phyloP scores from a whole-genome alignment of 2,329 filamentous ascomycete species.

The Basipetospora chlamydospora region DNA sequence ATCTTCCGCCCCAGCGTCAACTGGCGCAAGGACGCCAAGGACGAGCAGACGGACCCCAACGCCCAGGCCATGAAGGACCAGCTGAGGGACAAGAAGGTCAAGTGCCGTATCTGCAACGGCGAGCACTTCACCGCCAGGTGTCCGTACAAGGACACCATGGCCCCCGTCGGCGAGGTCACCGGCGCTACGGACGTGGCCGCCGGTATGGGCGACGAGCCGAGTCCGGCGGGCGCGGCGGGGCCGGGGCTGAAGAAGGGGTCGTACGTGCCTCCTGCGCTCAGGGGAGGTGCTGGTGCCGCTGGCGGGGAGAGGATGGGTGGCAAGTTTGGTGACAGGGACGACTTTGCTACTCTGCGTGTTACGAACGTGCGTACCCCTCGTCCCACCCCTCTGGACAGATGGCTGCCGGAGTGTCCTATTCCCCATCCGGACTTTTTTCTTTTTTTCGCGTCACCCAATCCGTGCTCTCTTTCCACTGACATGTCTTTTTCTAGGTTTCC shows the following conservation, averaged over 20 bases:
- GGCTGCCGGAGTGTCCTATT: constrained; percentile 2
- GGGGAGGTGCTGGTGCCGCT: constrained; percentile 47
- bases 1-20: constrained; percentile 85
- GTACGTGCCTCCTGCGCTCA: constrained; percentile 88
- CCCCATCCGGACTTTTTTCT: neutral
- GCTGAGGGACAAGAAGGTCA: constrained; percentile 98
- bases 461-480: neutral
- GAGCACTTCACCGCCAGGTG: constrained; percentile 99
- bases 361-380: constrained; percentile 69
- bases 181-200: constrained; percentile 38
- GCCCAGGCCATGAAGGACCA: constrained; percentile 64
- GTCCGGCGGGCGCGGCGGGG: constrained; percentile 38
- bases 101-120: constrained; percentile 96
- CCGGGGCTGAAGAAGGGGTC: constrained; percentile 58
- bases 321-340: constrained; percentile 88
- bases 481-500: constrained; percentile 49
- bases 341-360: constrained; percentile 88
- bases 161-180: constrained; percentile 59
- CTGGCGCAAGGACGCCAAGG: constrained; percentile 83
- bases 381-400: neutral
- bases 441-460: neutral
- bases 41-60: constrained; percentile 60
- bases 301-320: constrained; percentile 74
- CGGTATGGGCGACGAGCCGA: constrained; percentile 35
- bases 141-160: constrained; percentile 99